These are phyloP conservation scores for Pestalotiopsis sp. DNA, from an alignment of 2,329 filamentous ascomycete genomes.

Conservation along the genomic window DNA sequence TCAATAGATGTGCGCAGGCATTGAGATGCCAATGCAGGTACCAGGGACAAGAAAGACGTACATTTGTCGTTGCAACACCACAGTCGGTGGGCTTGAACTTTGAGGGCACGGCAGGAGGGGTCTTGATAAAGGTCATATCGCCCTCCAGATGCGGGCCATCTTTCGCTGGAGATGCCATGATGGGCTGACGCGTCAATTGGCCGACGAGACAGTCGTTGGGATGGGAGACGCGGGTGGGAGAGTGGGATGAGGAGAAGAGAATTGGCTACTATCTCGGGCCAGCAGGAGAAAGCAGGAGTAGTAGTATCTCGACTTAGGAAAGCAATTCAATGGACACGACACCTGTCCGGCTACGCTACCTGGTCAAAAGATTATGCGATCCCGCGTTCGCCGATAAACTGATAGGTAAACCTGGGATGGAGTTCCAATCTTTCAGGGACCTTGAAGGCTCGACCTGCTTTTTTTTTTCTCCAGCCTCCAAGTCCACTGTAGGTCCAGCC, in stretches of 20 bases:
- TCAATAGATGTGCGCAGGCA: background rate
- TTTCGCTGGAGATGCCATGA: slow-evolving; percentile 22
- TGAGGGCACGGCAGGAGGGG: slow-evolving; percentile 42
- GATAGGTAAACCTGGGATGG: background rate
- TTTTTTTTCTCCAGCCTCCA: background rate
- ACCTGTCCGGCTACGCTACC: background rate
- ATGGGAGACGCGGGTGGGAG: background rate
- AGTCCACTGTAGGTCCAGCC: background rate
- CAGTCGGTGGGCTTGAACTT: slow-evolving; percentile 70
- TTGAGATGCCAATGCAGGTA: background rate
- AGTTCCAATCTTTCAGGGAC: background rate
- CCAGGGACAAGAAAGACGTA: slow-evolving; percentile 36
- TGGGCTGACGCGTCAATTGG: slow-evolving; percentile 1
- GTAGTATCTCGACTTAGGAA: background rate
- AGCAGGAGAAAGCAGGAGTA: background rate
- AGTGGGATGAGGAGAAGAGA: background rate
- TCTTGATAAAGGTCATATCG: slow-evolving; percentile 46
- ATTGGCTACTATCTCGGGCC: background rate
- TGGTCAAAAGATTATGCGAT: background rate
- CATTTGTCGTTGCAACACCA: slow-evolving; percentile 44
- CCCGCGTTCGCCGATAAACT: background rate
- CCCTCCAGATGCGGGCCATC: slow-evolving; percentile 29
- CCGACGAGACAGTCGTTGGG: background rate
- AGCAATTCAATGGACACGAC: background rate
- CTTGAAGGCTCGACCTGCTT: background rate